Base-by-base conservation (phyloP, 2,329 filamentous ascomycete species). In the Incumbomyces lentus region DNA sequence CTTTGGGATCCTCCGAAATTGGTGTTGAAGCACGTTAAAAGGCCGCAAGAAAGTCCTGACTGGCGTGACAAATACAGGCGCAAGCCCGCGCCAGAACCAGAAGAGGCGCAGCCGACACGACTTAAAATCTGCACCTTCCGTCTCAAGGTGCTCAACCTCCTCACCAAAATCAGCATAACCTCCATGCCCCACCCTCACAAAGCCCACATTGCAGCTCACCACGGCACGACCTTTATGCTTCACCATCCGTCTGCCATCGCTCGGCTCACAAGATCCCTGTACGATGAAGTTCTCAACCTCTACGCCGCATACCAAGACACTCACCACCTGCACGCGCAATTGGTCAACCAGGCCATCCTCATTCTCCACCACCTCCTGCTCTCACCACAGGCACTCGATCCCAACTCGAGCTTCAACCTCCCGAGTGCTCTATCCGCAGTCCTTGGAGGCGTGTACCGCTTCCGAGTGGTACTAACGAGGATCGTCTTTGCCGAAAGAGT, bases 401-500 rank as follows among this genome's bases (percentile, higher is more conserved):
- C n/a, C 3, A 17, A 42, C 8, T 26, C 40, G n/a, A 74, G 67
- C 2, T 67, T 62, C 16, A 77, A 90, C 54, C 77, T 93, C 52
- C 75, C 79, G 40, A 73, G 76, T 40, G 93, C 90, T 62, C 70
- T 95, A 4, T 72, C 75, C 0, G 75, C 76, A 7, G 76, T 85
- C 0, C 73, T 78, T 4, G 86, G 86, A 2, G 85, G 82, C 0
- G 77, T 79, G 43, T 87, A 95, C 59, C 87, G 88, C 44, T 90
- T 93, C 58, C 70, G 93, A 1, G 76, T 95, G 8, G 79, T 80
- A 2, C 68, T 98, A 37, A 88, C 86, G 0, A 70, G 90, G 35
- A 68, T 96, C n/a, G 87, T 86, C 0, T 95, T 95, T 62, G 82
- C 79, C 5, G 86, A 94, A 51, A 83, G 86, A 26, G 64, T 85